Evolutionary conservation across 192 early-diverging fungal genomes (phyloP).

Genomic region (Backusella liffmaniae): DNA sequence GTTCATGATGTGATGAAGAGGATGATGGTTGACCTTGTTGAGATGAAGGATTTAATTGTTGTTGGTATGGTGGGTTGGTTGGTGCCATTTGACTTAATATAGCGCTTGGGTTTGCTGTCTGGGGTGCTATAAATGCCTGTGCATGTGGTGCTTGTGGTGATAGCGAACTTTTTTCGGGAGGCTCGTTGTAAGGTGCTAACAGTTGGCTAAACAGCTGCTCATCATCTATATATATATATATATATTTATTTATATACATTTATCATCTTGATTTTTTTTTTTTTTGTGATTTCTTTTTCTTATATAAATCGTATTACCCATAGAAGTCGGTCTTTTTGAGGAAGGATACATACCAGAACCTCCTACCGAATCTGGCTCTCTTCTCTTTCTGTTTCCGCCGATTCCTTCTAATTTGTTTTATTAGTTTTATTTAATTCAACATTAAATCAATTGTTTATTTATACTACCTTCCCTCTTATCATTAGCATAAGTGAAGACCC

Average conservation of each 20-base stretch:
- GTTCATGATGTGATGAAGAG: not conserved
- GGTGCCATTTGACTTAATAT: not conserved
- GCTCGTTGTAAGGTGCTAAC: not conserved
- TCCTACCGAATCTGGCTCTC: not conserved
- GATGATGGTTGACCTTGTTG: not conserved
- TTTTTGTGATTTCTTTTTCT: not conserved
- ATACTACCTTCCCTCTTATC: not conserved
- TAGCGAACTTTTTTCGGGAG: not conserved
- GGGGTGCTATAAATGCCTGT: not conserved
- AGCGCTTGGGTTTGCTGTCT: not conserved
- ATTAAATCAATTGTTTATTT: not conserved
- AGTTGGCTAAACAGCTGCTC: conserved; percentile 10
- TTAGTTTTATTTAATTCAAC: not conserved
- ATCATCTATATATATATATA: not conserved
- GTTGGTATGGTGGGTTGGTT: not conserved
- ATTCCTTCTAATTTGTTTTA: not conserved
- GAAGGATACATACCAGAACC: not conserved
- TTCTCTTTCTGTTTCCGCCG: not conserved
- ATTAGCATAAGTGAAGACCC: conserved; percentile 3
- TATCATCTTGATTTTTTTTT: not conserved
- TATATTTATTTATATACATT: not conserved
- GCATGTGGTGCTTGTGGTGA: not conserved
- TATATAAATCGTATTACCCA: not conserved
- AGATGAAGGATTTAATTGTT: not conserved
- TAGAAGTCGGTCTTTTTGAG: not conserved